Percentiles rank a stretch among this genome's conserved stretches.
These are phyloP conservation scores for Rubus idaeus DNA, from an alignment of 306 rosid species.

Conservation along the genomic window DNA sequence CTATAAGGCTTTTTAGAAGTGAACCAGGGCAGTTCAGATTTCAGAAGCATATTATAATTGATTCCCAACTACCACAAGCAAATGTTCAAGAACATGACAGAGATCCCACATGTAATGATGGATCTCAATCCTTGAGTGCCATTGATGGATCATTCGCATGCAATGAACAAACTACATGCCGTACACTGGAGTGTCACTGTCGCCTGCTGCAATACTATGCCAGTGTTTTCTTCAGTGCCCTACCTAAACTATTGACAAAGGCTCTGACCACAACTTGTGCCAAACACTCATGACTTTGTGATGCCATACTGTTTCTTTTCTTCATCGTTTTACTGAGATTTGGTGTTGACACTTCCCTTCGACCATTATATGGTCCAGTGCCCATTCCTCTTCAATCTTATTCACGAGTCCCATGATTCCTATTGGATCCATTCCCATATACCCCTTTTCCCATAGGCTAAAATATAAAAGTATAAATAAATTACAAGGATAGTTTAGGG, in stretches of 20 bases:
- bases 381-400: conserved; percentile 21
- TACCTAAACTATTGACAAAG: conserved; percentile 10
- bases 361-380: conserved; percentile 11
- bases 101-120: conserved; percentile 7
- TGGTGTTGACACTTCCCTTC: conserved; percentile 29
- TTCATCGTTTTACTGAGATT: conserved; percentile 18
- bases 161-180: not conserved
- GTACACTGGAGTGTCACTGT: conserved; percentile 7
- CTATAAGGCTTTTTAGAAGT: not conserved
- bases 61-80: not conserved
- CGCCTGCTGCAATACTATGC: conserved; percentile 4
- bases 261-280: conserved; percentile 19
- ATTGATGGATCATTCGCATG: conserved; percentile 3
- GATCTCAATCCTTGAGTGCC: not conserved
- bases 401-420: conserved; percentile 10
- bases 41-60: not conserved
- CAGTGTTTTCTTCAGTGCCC: not conserved
- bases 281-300: conserved; percentile 13
- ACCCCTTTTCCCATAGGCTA: no score
- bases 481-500: not conserved
- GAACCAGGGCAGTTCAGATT: not conserved
- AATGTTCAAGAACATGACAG: not conserved
- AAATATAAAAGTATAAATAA: no score
- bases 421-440: not conserved
- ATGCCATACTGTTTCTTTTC: conserved; percentile 10